Conservation (phyloP, 805 yeast genomes). For the Cyberlindnera subsufficiens region DNA sequence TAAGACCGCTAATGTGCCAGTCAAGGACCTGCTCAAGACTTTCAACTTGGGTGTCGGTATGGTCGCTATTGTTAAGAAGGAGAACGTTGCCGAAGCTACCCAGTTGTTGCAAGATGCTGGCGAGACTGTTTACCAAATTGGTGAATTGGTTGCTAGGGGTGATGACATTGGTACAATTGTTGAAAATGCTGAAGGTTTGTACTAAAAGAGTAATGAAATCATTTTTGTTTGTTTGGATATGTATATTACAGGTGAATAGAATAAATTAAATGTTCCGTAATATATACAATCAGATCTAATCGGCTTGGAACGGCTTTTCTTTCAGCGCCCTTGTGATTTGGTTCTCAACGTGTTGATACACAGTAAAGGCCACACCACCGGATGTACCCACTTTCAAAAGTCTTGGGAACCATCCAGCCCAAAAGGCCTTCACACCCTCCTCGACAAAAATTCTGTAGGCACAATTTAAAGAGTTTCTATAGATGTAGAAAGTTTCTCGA, state of each 20-base stretch:
- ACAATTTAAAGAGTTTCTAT: constrained; percentile 57
- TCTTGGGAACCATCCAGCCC: constrained; percentile 63
- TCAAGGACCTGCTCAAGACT: constrained; percentile 79
- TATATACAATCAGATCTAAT: constrained; percentile 3
- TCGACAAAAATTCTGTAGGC: constrained; percentile 41
- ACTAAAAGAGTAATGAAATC: constrained; percentile 2
- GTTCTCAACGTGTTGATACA: constrained; percentile 53
- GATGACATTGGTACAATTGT: constrained; percentile 49
- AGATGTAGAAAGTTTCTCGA: constrained; percentile 51
- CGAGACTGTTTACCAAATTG: constrained; percentile 71
- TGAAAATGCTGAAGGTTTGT: constrained; percentile 24
- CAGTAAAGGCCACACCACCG: constrained; percentile 62
- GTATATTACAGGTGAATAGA: constrained; percentile 1
- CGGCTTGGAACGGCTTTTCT: constrained; percentile 33
- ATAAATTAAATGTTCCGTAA: background rate
- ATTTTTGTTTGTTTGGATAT: background rate
- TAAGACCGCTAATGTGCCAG: constrained; percentile 83
- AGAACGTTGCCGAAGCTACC: constrained; percentile 54
- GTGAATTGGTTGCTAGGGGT: constrained; percentile 45
- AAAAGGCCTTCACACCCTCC: constrained; percentile 41
- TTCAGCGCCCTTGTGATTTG: constrained; percentile 31
- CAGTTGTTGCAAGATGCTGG: constrained; percentile 54
- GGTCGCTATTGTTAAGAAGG: constrained; percentile 77
- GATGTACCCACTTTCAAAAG: constrained; percentile 63
- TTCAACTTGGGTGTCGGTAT: constrained; percentile 96